Evolutionary conservation across 306 rosid genomes (phyloP), one percentile per base, ranked within the genome.

Genomic region (Dalbergia cultrata): DNA sequence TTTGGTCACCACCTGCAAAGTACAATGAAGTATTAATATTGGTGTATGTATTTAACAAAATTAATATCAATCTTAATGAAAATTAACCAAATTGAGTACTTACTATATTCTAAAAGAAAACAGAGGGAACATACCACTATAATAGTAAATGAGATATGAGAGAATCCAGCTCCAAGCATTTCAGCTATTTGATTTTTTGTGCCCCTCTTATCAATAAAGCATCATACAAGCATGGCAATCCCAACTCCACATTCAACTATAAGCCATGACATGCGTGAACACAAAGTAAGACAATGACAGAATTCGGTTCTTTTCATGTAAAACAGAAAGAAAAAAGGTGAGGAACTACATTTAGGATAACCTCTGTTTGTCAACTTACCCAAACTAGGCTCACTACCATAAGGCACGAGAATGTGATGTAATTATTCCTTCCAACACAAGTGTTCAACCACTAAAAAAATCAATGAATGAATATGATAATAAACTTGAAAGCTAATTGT

Each of bases 381-480:
- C 97, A 93, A 82, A 80, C 79, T 76, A 89, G 90, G 90, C 96
- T 91, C 70, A 81, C 90, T 63, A 90, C 97, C 97, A 93, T 91
- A 56, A 93, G 92, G 85, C 94, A 89, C 77, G 91, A 91, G 6
- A 91, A 91, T 8, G 96, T 83, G 80, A 89, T 77, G 80, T 91
- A 93, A 78, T 93, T 93, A 85, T 90, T 91, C 86, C 89, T 85
- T 77, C 97, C 97, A 77, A 93, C 96, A 52, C 97, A 91, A 77
- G 88, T 91, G 81, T 93, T 93, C 88, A 93, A 80, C 97, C 97
- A 93, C 96, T 93, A 92, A 88, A 88, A 54, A 82, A 79, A 49
- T 82, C 41, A 63, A 80, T 41, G 8, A 62, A 85, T 39, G 52
- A 16, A 56, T 50, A 68, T 70, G 39, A 52, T 72, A 13, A 77